Evolutionary conservation across 805 yeast species (phyloP), one percentile per base, ranked within the genome.

Genomic region (Kregervanrija fluxuum): DNA sequence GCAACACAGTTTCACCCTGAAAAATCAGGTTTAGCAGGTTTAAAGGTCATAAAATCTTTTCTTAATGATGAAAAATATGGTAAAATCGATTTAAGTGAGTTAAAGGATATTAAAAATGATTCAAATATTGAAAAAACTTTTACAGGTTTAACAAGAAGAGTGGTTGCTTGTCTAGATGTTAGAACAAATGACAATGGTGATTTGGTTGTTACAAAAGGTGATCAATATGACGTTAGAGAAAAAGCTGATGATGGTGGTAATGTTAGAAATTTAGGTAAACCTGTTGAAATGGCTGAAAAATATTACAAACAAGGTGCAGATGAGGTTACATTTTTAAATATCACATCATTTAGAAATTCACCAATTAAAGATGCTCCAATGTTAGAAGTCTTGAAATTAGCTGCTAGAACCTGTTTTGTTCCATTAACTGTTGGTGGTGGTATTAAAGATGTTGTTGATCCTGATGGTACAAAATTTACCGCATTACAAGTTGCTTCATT

Each of bases 1-100:
- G 96, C 97, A 37, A 93, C 98, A 1, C 99, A 93, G 64, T 93
- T 93, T 65, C 99, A 93, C 65, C 99, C 99, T n/a, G 99, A 93
- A 61, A 93, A 93, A 64, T 87, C 96, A 3, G 99, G 99, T 11
- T 60, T 70, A 16, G 95, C 96, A 4, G 99, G 99, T 40, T 69
- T 93, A 38, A 74, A 76, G 49, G 79, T 91, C 9, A 74, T 93
- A 46, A 74, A 74, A 46, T 76, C 85, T 28, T 93, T 93, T 60
- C 68, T 93, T 54, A 73, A 72, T 34, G 74, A 73, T 28, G 56
- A 64, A 9, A 69, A 66, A 47, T 36, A 28, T n/a, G 37, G 44
- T 30, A 39, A n/a, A 4, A 31, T 43, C 13, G 35, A 38, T 13
- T 8, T 22, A 1, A 22, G 31, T 15, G 37, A 35, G 12, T 17